Conservation (phyloP, 1,284 basidiomycete genomes). For the Apiotrichum domesticum region DNA sequence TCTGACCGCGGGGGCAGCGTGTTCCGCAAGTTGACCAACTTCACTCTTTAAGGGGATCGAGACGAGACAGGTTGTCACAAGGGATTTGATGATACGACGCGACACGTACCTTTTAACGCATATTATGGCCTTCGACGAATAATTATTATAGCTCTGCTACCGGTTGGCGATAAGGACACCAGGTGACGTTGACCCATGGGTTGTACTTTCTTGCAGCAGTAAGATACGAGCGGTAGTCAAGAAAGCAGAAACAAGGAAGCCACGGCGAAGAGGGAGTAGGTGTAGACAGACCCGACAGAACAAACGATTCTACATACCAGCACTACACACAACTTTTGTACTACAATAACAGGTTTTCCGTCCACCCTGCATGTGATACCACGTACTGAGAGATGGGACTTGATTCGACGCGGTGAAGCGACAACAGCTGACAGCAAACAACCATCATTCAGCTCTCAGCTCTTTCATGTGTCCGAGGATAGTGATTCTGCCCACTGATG, state of each 20-base stretch:
- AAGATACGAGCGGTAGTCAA: too few relatives aligned
- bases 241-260: too few relatives aligned
- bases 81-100: background rate
- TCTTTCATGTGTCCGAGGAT: too few relatives aligned
- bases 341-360: background rate
- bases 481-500: too few relatives aligned
- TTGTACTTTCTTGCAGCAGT: too few relatives aligned
- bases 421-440: too few relatives aligned
- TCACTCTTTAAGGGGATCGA: conserved; percentile 4
- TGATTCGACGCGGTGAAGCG: too few relatives aligned
- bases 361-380: conserved; percentile 2
- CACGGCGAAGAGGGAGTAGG: too few relatives aligned
- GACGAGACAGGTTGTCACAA: background rate
- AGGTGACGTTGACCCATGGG: too few relatives aligned
- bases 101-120: background rate
- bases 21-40: conserved; percentile 18
- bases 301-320: background rate
- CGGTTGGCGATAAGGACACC: background rate
- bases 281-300: too few relatives aligned
- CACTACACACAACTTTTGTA: background rate
- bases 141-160: background rate
- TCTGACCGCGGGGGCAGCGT: conserved; percentile 6
- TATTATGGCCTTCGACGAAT: background rate
- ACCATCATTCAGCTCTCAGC: too few relatives aligned
- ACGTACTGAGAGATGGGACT: background rate